These are phyloP conservation scores for Aristolochia contorta DNA, from an alignment of 164 flowering plant genomes.

Conservation along the genomic window DNA sequence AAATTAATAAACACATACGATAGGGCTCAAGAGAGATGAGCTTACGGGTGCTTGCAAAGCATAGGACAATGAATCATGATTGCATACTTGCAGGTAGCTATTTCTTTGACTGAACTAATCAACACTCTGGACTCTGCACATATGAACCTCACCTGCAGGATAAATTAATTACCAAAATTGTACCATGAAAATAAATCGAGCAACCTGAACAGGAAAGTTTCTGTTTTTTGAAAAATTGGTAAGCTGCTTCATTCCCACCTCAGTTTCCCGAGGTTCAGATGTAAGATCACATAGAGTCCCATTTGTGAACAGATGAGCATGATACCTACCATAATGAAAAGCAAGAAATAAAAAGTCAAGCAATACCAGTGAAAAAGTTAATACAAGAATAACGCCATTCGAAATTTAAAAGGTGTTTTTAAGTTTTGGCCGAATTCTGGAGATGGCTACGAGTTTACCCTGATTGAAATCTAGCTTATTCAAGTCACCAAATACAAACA, in stretches of 20 bases:
- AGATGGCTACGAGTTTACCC: too few species aligned
- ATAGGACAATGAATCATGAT: conserved; percentile 78
- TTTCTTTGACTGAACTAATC: conserved; percentile 84
- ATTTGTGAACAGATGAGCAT: conserved; percentile 77
- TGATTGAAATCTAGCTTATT: too few species aligned
- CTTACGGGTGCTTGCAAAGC: conserved; percentile 95
- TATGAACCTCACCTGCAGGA: conserved; percentile 71
- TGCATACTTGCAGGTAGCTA: conserved; percentile 96
- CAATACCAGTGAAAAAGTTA: not conserved
- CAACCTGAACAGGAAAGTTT: not conserved
- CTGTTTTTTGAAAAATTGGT: not conserved
- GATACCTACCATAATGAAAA: conserved; percentile 50
- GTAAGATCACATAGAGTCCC: conserved; percentile 94
- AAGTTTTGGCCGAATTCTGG: too few species aligned
- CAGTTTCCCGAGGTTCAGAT: conserved; percentile 76
- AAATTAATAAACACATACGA: conserved; percentile 1
- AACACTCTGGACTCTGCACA: conserved; percentile 79
- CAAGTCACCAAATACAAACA: too few species aligned
- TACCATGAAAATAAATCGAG: too few species aligned
- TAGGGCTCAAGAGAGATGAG: conserved; percentile 12
- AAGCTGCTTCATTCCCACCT: conserved; percentile 35
- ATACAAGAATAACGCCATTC: not conserved
- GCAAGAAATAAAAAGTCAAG: not conserved
- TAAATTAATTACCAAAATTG: too few species aligned
- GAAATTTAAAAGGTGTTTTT: not conserved